Evolutionary conservation across 441 rosid species (phyloP), one percentile per base, ranked within the genome.

Genomic region (Arabidopsis hybrid): DNA sequence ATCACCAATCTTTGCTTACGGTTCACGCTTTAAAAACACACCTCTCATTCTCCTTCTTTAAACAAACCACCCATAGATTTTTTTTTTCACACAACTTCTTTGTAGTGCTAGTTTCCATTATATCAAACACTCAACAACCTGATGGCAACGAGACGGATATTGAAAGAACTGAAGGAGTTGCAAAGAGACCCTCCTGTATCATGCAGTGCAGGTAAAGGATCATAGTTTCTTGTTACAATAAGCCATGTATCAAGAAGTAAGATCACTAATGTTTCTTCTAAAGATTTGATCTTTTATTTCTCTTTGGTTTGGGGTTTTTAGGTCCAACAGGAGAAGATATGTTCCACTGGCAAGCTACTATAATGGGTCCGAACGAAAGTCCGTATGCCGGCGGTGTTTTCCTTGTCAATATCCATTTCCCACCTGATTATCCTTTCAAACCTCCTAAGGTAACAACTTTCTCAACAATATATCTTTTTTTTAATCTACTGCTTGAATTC

Each of bases 311-410:
- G 42, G 43, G 34, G 0, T 5, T 38, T 60, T 60, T 74, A 87
- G 89, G 89, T 53, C 91, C 91, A 46, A 83, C 68, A 51, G 85
- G 82, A 59, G 85, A 86, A 78, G 87, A 84, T 67, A 80, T 84
- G 84, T 86, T 86, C 65, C 88, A 84, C 7, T 86, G 91, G 89
- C 89, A 87, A 81, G 91, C 91, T 60, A 87, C 89, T 0, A 87
- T 87, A 26, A 83, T 87, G 4, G 91, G 89, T 42, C 91, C 89
- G 5, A 83, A 74, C 21, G 88, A 87, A 4, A 84, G 89, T 65
- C 88, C 91, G 8, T 87, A 84, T 43, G 70, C 89, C 0, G 89
- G 89, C 6, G 91, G 91, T 57, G 86, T 87, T 65, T 87, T 87
- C 74, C 83, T 87, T 14, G 84, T 87, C 16, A 81, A 79, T 45